Base-by-base conservation (phyloP, 768 basidiomycete species). In the Tulasnella sp. region DNA sequence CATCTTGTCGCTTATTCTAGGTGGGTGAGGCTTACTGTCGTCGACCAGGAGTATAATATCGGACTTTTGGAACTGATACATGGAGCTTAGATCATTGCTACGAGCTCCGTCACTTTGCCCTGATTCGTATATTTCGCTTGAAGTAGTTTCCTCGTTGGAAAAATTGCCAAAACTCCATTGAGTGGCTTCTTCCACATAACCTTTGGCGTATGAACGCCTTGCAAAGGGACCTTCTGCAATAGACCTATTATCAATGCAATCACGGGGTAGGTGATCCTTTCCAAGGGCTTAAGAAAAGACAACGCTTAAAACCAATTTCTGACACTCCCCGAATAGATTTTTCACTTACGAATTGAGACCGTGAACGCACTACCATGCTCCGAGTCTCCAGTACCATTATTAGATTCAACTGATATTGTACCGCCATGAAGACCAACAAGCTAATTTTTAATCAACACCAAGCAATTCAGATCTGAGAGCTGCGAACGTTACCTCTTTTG, bases 351-450 rank as follows among this genome's bases (percentile, higher is more conserved):
- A 33, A 69, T 54, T 16, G 50, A 48, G 12, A 65, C 64, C 5
- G 60, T 59, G 55, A 69, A 69, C 4, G 59, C 61, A 8, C 64
- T 66, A 7, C 67, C 63, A 60, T 63, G 65, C 15, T 58, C 58
- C 12, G 65, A 64, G 25, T 65, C 57, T 5, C 13, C 9, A 10
- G 22, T 40, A 37, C 60, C 60, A 45, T 66, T n/a, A n/a, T n/a
- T n/a, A 48, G 65, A 66, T 19, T 60, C 51, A 19, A 69, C 61
- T 0, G 52, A 37, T 19, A 70, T 59, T 2, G 59, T 60, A 0
- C 69, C 68, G 8, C 61, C 64, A 54, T 70, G 69, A 8, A 70
- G 59, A 29, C 60, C 61, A 31, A 70, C 57, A 16, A 70, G 57
- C 53, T n/a, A n/a, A n/a, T n/a, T n/a, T n/a, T n/a, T n/a, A n/a